Conservation (phyloP, 1,284 basidiomycete genomes). For the Puccinia novopanici region DNA sequence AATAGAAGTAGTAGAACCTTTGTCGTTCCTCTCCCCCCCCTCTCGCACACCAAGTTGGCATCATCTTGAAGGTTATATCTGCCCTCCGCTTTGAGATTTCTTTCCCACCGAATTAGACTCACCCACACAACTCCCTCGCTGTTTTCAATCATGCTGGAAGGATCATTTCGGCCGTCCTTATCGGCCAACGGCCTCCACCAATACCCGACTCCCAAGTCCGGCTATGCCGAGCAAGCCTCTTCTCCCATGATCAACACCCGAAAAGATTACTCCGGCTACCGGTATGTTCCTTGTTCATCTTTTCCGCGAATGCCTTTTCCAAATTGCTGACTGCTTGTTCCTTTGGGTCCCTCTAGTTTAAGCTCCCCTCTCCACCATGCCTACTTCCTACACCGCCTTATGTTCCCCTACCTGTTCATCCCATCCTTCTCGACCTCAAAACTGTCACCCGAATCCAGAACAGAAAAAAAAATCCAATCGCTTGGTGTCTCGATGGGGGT, state of each 20-base stretch:
- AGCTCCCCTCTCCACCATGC: neutral
- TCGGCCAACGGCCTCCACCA: slow-evolving; percentile 15
- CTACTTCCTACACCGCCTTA: neutral
- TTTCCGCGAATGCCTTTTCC: neutral
- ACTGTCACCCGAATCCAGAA: neutral
- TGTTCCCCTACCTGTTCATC: neutral
- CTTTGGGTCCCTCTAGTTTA: slow-evolving; percentile 1
- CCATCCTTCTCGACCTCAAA: neutral
- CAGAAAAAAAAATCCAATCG: neutral
- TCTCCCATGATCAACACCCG: slow-evolving; percentile 11
- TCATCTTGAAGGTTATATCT: no score
- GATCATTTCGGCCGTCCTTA: slow-evolving; percentile 43
- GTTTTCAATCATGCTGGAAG: slow-evolving; percentile 40
- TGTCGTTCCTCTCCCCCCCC: neutral
- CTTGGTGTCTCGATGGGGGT: neutral
- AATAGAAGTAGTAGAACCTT: neutral
- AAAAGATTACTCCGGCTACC: slow-evolving; percentile 27
- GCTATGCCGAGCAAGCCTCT: slow-evolving; percentile 18
- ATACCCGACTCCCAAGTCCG: slow-evolving; percentile 3
- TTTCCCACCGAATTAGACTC: neutral
- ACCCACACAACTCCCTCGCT: neutral
- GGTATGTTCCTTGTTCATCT: neutral
- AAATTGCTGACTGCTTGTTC: neutral
- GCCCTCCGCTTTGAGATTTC: neutral
- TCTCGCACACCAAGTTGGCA: no score